Evolutionary conservation across 768 basidiomycete genomes (phyloP), one percentile per base, ranked within the genome.

Genomic region (Thelephora aurantiotincta): DNA sequence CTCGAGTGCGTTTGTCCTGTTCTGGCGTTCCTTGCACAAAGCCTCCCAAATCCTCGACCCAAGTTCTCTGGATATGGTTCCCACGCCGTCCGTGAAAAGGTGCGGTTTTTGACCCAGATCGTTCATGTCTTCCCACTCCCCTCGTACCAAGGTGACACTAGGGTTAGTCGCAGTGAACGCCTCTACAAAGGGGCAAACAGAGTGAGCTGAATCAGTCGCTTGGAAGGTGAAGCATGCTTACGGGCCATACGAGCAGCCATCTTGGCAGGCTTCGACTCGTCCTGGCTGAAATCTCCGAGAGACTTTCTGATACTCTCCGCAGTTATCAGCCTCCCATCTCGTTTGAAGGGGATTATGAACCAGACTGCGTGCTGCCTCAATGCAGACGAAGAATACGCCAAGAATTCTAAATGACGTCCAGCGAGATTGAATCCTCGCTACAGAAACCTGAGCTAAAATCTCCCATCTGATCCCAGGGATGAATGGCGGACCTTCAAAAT

Each of bases 101-200:
- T 69, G 70, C 20, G 51, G 60, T 19, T 65, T 60, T 11, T 58
- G 52, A 13, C 68, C 68, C 11, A 87, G 63, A 57, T 89, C 87
- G 0, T 59, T 57, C 42, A 86, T 70, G 48, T 70, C 65, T 44
- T 77, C 71, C 78, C 87, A 88, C 54, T 90, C 69, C 38, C 68
- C 51, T 2, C 60, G 61, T 6, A 52, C 49, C 44, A 90, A 76
- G 18, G 58, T 60, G 16, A 88, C 76, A 1, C 83, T 82, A 0
- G 79, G 74, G 51, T 85, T 79, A 1, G 89, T 92, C 2, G 82
- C 80, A 0, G 84, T 85, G 55, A 92, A 89, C 0, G 84, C 83
- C 63, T 88, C 88, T 6, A 9, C 9, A 30, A 30, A 4, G 26
- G 26, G 26, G 26, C 5, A 9, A 30, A 9, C 26, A 30, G 5